These are phyloP conservation scores for Inga laurina DNA, from an alignment of 306 rosid genomes.

Conservation along the genomic window DNA sequence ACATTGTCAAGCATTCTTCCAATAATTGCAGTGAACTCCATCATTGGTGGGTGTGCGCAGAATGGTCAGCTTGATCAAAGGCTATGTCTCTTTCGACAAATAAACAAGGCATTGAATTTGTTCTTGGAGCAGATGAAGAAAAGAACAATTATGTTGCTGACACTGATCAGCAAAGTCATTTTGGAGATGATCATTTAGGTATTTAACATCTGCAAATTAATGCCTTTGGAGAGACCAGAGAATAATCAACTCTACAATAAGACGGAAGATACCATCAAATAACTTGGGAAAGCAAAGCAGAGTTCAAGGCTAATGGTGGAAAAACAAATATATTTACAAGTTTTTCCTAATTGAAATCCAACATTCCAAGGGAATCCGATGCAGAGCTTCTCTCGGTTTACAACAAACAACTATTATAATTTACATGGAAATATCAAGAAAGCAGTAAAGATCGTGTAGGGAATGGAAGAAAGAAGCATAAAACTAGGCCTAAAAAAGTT, in stretches of 20 bases:
- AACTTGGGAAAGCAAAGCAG: slow-evolving; percentile 24
- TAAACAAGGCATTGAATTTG: slow-evolving; percentile 56
- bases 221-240: not conserved
- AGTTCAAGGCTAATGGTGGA: slow-evolving; percentile 22
- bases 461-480: slow-evolving; percentile 11
- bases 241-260: not conserved
- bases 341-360: slow-evolving; percentile 32
- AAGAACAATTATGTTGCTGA: slow-evolving; percentile 63
- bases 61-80: slow-evolving; percentile 73
- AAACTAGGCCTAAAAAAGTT: slow-evolving; percentile 24
- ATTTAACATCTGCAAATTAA: not conserved
- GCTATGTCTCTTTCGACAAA: slow-evolving; percentile 54
- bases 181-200: slow-evolving; percentile 46
- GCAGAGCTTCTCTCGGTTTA: slow-evolving; percentile 30
- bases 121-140: slow-evolving; percentile 77
- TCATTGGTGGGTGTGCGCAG: slow-evolving; percentile 89
- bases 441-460: slow-evolving; percentile 21
- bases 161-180: slow-evolving; percentile 72
- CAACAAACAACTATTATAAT: slow-evolving; percentile 39
- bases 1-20: slow-evolving; percentile 88
- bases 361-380: slow-evolving; percentile 17
- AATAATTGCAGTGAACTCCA: slow-evolving; percentile 78
- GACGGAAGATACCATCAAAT: not conserved
- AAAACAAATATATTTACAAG: slow-evolving; percentile 47
- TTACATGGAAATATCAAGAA: slow-evolving; percentile 35